A percentile compares a stretch with the other conserved stretches of the same genome.
phyloP scores from a whole-genome alignment of 148 eudicot species.

The Euryodendron excelsum region DNA sequence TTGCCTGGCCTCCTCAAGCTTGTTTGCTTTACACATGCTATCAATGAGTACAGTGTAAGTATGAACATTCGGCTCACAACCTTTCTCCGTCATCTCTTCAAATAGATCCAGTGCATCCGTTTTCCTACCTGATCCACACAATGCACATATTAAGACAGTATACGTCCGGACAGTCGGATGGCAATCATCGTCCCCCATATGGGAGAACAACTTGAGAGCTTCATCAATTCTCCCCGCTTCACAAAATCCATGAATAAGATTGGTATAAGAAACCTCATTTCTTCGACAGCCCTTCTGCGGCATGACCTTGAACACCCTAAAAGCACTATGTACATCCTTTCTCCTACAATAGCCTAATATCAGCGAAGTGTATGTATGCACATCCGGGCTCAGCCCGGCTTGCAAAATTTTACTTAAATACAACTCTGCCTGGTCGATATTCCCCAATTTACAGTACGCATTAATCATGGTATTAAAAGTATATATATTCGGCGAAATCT shows the following conservation, averaged over 20 bases:
- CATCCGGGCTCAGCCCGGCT: constrained; percentile 66
- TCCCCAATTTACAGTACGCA: constrained; percentile 72
- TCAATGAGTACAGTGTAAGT: constrained; percentile 76
- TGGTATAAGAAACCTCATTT: constrained; percentile 80
- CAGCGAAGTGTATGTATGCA: constrained; percentile 70
- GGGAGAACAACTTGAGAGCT: constrained; percentile 48
- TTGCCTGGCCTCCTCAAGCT: constrained; percentile 58
- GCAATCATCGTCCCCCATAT: constrained; percentile 65
- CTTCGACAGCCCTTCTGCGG: constrained; percentile 59
- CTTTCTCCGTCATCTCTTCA: constrained; percentile 61
- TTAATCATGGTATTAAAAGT: constrained; percentile 74
- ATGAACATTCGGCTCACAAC: constrained; percentile 67
- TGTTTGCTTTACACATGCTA: constrained; percentile 49
- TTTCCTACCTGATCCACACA: constrained; percentile 56
- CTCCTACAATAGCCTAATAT: constrained; percentile 80
- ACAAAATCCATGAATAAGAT: constrained; percentile 77
- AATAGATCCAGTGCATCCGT: constrained; percentile 53
- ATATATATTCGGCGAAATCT: constrained; percentile 59
- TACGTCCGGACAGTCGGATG: constrained; percentile 71
- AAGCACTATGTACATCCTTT: constrained; percentile 58
- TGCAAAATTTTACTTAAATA: constrained; percentile 61
- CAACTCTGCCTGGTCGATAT: constrained; percentile 50
- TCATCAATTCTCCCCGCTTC: constrained; percentile 63
- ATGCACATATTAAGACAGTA: constrained; percentile 61
- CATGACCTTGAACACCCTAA: constrained; percentile 55